phyloP scores from a whole-genome alignment of 352 stramenopile species.

The Phytophthora melonis region DNA sequence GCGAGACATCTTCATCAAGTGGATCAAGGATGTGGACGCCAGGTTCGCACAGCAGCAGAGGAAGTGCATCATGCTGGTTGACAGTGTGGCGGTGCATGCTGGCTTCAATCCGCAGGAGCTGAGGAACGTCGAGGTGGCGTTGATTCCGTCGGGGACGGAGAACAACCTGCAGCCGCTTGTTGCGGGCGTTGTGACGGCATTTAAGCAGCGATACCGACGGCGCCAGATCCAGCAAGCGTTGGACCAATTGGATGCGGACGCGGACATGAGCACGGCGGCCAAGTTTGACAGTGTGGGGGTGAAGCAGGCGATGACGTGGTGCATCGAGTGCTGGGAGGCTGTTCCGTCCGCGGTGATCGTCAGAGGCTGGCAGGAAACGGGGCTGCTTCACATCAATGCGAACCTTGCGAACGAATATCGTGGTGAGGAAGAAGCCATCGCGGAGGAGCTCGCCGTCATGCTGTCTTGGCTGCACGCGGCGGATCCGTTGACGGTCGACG shows the following conservation, averaged over 20 bases:
- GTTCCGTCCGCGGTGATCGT: conserved; percentile 26
- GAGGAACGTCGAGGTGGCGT: conserved; percentile 36
- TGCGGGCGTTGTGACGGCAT: conserved; percentile 32
- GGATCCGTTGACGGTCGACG: conserved; percentile 31
- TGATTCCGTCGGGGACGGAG: conserved; percentile 25
- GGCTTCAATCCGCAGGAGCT: conserved; percentile 25
- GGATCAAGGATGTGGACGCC: conserved; percentile 38
- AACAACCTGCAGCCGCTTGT: conserved; percentile 35
- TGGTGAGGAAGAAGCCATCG: conserved; percentile 22
- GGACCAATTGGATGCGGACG: conserved; percentile 37
- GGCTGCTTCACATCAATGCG: conserved; percentile 15
- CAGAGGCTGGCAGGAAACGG: conserved; percentile 30
- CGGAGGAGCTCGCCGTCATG: conserved; percentile 35
- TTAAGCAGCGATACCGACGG: conserved; percentile 41
- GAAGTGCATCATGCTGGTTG: conserved; percentile 39
- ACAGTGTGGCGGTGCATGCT: conserved; percentile 38
- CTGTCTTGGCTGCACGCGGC: conserved; percentile 30
- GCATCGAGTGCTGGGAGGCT: conserved; percentile 33
- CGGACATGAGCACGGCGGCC: conserved; percentile 17
- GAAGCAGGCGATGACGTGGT: conserved; percentile 37
- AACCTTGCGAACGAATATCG: conserved; percentile 4
- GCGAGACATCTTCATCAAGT: conserved; percentile 40
- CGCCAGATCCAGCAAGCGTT: conserved; percentile 39
- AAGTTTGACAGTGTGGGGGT: conserved; percentile 35
- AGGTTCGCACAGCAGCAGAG: conserved; percentile 33